These are phyloP conservation scores for Tuctoria greenei DNA, from an alignment of 176 grass and related monocot genomes.

Conservation along the genomic window DNA sequence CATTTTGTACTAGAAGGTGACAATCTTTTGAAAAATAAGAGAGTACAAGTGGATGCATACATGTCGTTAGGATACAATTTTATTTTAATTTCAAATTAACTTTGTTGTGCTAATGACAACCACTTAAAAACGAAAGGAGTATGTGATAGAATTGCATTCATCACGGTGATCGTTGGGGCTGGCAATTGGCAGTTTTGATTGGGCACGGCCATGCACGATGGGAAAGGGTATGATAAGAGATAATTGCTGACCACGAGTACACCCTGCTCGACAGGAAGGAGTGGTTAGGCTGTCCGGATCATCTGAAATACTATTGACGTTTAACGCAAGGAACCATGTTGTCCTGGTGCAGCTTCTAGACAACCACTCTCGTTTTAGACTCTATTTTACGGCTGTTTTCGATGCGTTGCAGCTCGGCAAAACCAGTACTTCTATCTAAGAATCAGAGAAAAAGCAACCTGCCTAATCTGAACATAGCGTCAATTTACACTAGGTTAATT, in stretches of 20 bases:
- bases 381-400: not conserved
- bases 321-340: not conserved
- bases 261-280: not conserved
- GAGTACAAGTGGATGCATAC: no score
- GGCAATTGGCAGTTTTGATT: not conserved
- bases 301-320: constrained; percentile 15
- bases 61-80: no score
- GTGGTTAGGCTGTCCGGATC: constrained; percentile 28
- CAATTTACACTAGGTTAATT: not conserved
- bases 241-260: not conserved
- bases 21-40: no score
- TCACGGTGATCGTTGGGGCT: not conserved
- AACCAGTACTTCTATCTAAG: not conserved
- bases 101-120: no score
- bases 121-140: not conserved
- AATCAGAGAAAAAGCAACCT: no score
- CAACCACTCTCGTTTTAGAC: not conserved
- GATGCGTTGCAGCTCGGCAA: not conserved
- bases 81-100: no score
- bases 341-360: no score
- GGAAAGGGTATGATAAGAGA: not conserved
- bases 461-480: not conserved
- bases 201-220: constrained; percentile 8
- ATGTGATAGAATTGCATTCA: not conserved
- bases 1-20: no score